Evolutionary conservation across 2,329 filamentous ascomycete genomes (phyloP).

Genomic region (Fusarium penzigii): DNA sequence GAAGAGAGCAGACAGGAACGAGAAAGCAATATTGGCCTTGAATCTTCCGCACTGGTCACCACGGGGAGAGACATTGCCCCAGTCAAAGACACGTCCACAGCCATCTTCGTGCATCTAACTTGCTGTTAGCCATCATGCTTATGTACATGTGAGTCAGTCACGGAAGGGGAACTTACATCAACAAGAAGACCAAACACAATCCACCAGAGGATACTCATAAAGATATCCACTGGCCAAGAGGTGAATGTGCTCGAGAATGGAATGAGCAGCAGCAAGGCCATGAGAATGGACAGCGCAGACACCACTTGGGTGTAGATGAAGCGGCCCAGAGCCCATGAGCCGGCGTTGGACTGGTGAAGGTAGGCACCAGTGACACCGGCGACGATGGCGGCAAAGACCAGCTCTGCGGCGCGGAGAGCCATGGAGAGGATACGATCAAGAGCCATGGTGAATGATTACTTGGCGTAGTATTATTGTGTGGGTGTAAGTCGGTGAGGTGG

Average conservation of each 20-base stretch:
- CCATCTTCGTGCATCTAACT: slow-evolving; percentile 43
- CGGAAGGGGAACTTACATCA: slow-evolving; percentile 46
- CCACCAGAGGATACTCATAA: slow-evolving; percentile 72
- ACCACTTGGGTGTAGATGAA: slow-evolving; percentile 77
- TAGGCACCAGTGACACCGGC: slow-evolving; percentile 69
- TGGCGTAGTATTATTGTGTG: neutral
- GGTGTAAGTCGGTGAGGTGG: neutral
- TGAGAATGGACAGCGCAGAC: slow-evolving; percentile 66
- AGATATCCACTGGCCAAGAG: slow-evolving; percentile 69
- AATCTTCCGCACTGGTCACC: slow-evolving; percentile 63
- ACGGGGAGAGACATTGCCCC: slow-evolving; percentile 53
- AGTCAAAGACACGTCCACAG: slow-evolving; percentile 61
- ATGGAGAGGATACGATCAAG: slow-evolving; percentile 43
- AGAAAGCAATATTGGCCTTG: slow-evolving; percentile 72
- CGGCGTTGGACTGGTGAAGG: slow-evolving; percentile 52
- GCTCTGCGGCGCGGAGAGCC: slow-evolving; percentile 47
- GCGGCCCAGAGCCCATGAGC: slow-evolving; percentile 58
- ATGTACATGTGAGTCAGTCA: neutral
- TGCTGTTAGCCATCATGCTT: slow-evolving; percentile 8
- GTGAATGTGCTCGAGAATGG: slow-evolving; percentile 69
- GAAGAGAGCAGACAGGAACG: slow-evolving; percentile 68
- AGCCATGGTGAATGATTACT: slow-evolving; percentile 33
- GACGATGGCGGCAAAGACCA: slow-evolving; percentile 72
- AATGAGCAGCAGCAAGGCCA: slow-evolving; percentile 71
- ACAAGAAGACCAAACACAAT: slow-evolving; percentile 67